Evolutionary conservation across 2,329 filamentous ascomycete species (phyloP), one percentile per base, ranked within the genome.

Genomic region (Fusarium subtropicale): DNA sequence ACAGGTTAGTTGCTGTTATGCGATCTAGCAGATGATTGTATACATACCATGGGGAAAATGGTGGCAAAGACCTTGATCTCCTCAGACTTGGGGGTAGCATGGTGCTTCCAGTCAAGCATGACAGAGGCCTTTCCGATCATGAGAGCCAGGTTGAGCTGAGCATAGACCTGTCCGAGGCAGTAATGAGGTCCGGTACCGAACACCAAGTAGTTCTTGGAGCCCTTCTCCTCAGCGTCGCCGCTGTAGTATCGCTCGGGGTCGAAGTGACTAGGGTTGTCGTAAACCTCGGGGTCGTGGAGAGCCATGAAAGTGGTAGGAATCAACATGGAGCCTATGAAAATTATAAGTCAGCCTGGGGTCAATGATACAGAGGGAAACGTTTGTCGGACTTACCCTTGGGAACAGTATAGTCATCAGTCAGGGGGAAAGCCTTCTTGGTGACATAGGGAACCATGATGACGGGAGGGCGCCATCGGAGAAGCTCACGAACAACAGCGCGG

Each of bases 21-120:
- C 11, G 28, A 11, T 18, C 2, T 39, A 28, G 16, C 10, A n/a
- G 26, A 39, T 22, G 7, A 11, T 10, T 18, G 7, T 28, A 9
- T 53, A 83, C 90, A 80, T 82, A 97, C 94, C 91, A 92, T 91
- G 59, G 96, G 96, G 87, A 99, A 99, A 74, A 99, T 97, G 30
- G 94, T 97, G 41, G 96, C 96, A 82, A 98, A 99, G 72, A 98
- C 95, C 84, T 97, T 95, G 81, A 99, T 98, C 81, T 97, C 91
- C 83, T 99, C 96, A 0, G 93, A 97, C 62, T 85, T 77, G 0
- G 92, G 89, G 13, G 96, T 98, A 20, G 93, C 82, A 78, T 93
- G 89, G 80, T 99, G 96, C 79, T 90, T 87, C 95, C 95, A 98
- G 80, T 98, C 90, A 72, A 98, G 85, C 77, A 90, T 85, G 79